A percentile compares a stretch with the other conserved stretches of the same genome.
Evolutionary conservation across 352 stramenopile genomes (phyloP).

Genomic region (Pythium grandisporangium): DNA sequence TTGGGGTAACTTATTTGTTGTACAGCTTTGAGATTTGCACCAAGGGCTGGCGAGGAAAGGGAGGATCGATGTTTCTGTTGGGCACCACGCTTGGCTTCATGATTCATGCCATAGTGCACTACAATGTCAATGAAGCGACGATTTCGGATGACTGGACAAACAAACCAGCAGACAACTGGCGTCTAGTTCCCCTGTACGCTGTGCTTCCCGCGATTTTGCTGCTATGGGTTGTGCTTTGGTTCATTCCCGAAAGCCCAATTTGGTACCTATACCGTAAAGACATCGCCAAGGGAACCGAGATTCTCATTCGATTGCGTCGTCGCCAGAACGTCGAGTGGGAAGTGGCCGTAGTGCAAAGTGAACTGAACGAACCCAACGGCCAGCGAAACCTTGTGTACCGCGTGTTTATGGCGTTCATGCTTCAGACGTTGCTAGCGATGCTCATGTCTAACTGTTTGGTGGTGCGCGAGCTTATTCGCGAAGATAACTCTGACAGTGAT

Average conservation of each 20-base stretch:
- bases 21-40: constrained; percentile 85
- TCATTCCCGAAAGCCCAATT: constrained; percentile 73
- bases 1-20: constrained; percentile 68
- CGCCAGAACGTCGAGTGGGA: constrained; percentile 64
- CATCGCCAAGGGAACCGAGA: constrained; percentile 36
- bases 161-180: constrained; percentile 49
- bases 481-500: constrained; percentile 11
- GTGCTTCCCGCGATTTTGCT: constrained; percentile 44
- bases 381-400: constrained; percentile 59
- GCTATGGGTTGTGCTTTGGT: constrained; percentile 44
- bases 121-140: constrained; percentile 33
- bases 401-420: constrained; percentile 35
- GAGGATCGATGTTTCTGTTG: constrained; percentile 71
- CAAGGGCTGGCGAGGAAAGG: constrained; percentile 82
- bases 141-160: constrained; percentile 24
- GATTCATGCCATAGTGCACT: constrained; percentile 47
- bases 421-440: constrained; percentile 55
- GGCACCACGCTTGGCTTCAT: constrained; percentile 64
- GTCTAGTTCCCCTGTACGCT: constrained; percentile 50
- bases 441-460: constrained; percentile 63
- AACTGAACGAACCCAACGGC: constrained; percentile 35
- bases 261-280: constrained; percentile 40
- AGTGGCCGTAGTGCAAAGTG: constrained; percentile 37
- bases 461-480: constrained; percentile 29
- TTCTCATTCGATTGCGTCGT: constrained; percentile 50